Conservation (phyloP, 2,329 filamentous ascomycete genomes). For the Ascochyta rabiei region DNA sequence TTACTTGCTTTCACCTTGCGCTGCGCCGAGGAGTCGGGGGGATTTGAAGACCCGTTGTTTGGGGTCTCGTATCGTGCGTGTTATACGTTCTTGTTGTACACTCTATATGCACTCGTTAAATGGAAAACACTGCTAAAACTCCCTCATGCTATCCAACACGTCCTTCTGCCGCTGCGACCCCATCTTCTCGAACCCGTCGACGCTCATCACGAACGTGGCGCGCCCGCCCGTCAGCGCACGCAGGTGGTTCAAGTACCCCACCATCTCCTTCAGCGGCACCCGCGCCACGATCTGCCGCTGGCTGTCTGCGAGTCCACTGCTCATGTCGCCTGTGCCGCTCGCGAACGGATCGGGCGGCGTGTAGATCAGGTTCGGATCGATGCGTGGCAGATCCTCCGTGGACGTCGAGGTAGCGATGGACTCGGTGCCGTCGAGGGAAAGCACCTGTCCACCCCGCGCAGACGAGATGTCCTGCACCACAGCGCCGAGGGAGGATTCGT, state of each 20-base stretch:
- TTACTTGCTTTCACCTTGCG: background rate
- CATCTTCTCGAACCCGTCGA: slow-evolving; percentile 74
- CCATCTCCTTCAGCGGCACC: slow-evolving; percentile 95
- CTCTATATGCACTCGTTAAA: background rate
- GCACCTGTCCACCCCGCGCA: slow-evolving; percentile 72
- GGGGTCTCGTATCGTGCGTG: background rate
- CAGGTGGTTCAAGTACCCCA: slow-evolving; percentile 89
- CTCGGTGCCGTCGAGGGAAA: slow-evolving; percentile 64
- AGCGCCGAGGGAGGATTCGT: slow-evolving; percentile 78
- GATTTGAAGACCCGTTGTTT: background rate
- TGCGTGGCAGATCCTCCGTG: slow-evolving; percentile 49
- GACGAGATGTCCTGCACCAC: slow-evolving; percentile 84
- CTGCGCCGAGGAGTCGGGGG: background rate
- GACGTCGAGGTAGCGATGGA: slow-evolving; percentile 8
- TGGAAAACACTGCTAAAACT: slow-evolving; percentile 22
- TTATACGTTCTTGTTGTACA: slow-evolving; percentile 4
- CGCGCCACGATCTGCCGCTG: slow-evolving; percentile 74
- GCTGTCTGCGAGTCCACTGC: slow-evolving; percentile 27
- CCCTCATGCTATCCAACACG: slow-evolving; percentile 51
- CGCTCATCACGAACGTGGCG: slow-evolving; percentile 76
- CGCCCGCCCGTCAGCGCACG: slow-evolving; percentile 87
- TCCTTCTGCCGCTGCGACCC: slow-evolving; percentile 64
- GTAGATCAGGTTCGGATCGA: slow-evolving; percentile 80
- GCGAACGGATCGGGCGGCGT: slow-evolving; percentile 85
- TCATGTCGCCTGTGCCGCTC: slow-evolving; percentile 34